Evolutionary conservation across 2,329 filamentous ascomycete species (phyloP), one percentile per base, ranked within the genome.

Genomic region (Orbilia oligospora): DNA sequence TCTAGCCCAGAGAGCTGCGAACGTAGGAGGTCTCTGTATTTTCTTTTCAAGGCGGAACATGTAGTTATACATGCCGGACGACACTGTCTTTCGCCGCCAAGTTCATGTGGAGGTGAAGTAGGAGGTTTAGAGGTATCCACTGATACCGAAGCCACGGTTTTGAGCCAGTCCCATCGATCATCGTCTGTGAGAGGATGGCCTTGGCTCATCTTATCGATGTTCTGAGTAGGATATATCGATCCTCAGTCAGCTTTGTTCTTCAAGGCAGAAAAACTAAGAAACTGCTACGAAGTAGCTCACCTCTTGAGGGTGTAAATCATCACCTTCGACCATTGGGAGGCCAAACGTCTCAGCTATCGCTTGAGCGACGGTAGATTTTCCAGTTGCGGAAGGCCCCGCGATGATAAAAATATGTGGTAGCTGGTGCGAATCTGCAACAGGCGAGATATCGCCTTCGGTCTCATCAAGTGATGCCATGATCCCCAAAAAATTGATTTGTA

Each of bases 131-230:
- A 70, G 12, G 64, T 58, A n/a, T 65, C 51, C 5, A 78, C 41
- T 20, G 75, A 78, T 5, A 65, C 91, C 80, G 93, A 89, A 80
- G 92, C 92, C 9, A 96, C 88, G 10, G 87, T 87, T 55, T 91
- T 93, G 80, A 99, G 90, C 96, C 96, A 99, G 86, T 97, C 95
- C 96, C 96, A 98, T 80, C 96, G 92, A 85, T 99, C 96, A 76
- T 91, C 91, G 83, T 99, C 96, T 65, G 93, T 97, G 46, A 99
- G 88, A 1, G 96, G 94, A 70, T 90, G 91, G 81, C 93, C 93
- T 82, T 88, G 88, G 83, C 89, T 88, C 96, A 99, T 99, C 86
- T 98, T 99, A 66, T 94, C 91, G 81, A 94, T 91, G 85, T 95
- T 97, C 76, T 79, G 18, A 5, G 22, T n/a, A 8, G n/a, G 14